Percentiles rank a stretch among this genome's conserved stretches.
phyloP scores from a whole-genome alignment of 2,329 filamentous ascomycete genomes.

The Penicillium digitatum region DNA sequence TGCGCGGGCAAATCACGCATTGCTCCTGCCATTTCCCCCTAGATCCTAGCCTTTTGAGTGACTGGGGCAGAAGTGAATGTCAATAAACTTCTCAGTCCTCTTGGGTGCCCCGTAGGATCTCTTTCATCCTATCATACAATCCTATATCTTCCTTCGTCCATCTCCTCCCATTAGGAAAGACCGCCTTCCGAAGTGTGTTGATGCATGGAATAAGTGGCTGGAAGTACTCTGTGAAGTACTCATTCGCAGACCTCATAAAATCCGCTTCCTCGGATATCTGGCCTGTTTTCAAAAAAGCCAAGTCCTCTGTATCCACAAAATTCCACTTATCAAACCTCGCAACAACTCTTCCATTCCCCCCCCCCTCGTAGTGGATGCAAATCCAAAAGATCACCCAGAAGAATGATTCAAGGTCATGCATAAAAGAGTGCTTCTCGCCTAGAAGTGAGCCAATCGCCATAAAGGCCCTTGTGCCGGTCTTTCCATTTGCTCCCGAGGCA shows the following conservation, averaged over 20 bases:
- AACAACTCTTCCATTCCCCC: conserved; percentile 9
- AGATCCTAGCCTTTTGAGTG: no score
- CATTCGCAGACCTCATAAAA: conserved; percentile 29
- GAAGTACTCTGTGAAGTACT: conserved; percentile 39
- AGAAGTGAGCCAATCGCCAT: conserved; percentile 47
- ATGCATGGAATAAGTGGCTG: conserved; percentile 38
- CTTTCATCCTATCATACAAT: conserved; percentile 19
- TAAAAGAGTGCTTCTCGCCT: conserved; percentile 45
- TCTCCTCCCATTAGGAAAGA: conserved; percentile 33
- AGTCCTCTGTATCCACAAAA: conserved; percentile 29
- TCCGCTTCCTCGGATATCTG: conserved; percentile 21
- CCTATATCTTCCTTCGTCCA: conserved; percentile 20
- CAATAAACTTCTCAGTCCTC: no score
- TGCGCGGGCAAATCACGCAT: no score
- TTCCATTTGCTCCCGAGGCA: conserved; percentile 37
- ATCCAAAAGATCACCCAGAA: conserved; percentile 49
- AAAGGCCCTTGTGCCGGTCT: conserved; percentile 46
- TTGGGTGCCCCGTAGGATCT: not conserved
- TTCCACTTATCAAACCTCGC: conserved; percentile 31
- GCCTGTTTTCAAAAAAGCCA: conserved; percentile 26
- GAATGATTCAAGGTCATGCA: conserved; percentile 50
- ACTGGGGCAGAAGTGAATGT: no score
- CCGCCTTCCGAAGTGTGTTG: conserved; percentile 35
- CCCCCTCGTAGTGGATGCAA: conserved; percentile 41
- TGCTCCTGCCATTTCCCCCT: no score